phyloP scores from a whole-genome alignment of 2,329 filamentous ascomycete genomes.

The Exophiala sp. region DNA sequence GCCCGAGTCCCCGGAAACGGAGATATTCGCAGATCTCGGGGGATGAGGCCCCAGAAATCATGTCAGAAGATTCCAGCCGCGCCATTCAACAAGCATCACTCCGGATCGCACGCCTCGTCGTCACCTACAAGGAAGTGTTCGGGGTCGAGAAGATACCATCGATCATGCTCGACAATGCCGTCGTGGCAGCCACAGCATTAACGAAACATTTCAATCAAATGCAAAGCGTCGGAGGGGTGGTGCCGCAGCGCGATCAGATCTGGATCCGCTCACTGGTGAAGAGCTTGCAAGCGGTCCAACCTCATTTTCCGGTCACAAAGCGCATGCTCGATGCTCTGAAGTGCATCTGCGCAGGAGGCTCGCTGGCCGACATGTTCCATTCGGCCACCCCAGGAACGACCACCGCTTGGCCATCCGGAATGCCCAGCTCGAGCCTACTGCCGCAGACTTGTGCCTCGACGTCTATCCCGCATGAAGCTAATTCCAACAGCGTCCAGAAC shows the following conservation, averaged over 20 bases:
- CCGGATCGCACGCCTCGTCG: slow-evolving; percentile 5
- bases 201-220: neutral
- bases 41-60: neutral
- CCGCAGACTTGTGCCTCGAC: no score
- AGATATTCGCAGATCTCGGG: slow-evolving; percentile 1
- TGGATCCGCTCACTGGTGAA: slow-evolving; percentile 4
- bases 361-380: neutral
- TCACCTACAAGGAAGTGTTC: slow-evolving; percentile 7
- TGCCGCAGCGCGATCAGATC: neutral
- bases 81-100: neutral
- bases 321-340: slow-evolving; percentile 3
- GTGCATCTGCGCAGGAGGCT: neutral
- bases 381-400: neutral
- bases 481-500: neutral
- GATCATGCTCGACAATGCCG: slow-evolving; percentile 9
- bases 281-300: slow-evolving; percentile 2
- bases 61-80: neutral
- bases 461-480: no score
- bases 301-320: slow-evolving; percentile 2
- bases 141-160: slow-evolving; percentile 10
- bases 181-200: slow-evolving; percentile 1
- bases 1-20: neutral
- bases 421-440: no score
- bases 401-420: no score
- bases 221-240: neutral